Base-by-base conservation (phyloP, 23 red algal species). In the Cyanidioschyzon merolae region DNA sequence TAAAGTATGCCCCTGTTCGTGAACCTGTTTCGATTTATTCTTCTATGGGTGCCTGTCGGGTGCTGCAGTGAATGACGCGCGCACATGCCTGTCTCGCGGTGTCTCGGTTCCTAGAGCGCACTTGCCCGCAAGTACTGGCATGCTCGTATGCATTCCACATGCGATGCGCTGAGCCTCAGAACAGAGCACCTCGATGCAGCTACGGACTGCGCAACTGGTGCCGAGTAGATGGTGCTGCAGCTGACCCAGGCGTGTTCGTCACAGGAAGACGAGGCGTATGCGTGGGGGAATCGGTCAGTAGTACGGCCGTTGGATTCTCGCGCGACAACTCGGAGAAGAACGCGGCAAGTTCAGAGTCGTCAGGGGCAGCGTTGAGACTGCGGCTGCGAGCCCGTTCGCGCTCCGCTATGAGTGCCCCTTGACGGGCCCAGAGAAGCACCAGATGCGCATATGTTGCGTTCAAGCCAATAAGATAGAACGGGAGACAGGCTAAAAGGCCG, bases 361-460 rank as follows among this genome's bases (percentile, higher is more conserved):
- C 32, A 7, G 32, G 63, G 12, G 21, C 63, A 27, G 63, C 32
- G n/a, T 71, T 25, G 12, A 71, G 63, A 35, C 63, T 71, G 21
- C 32, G 21, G 63, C 63, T 71, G 29, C 63, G 63, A 25, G 63
- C 63, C 2, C 63, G 63, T 7, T 71, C 63, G 7, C 63, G 63
- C 63, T 71, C 63, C 3, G 63, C 12, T 71, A 71, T 25, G n/a
- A 27, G 3, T 35, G 63, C 63, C 12, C 63, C 63, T 27, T 32
- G 63, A 7, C 63, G 63, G 7, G 63, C 63, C 63, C 63, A 71
- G 7, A 71, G 32, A 7, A 71, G n/a, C 63, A 71, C 63, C 63
- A 71, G 29, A 71, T 71, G 63, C 63, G 63, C 63, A 54, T 71
- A 71, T 3, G 32, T 71, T 7, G 63, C 63, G 30, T 71, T 71